A percentile compares a stretch with the other conserved stretches of the same genome.
Conservation (phyloP, 768 basidiomycete species). For the Termitomyces sp. region DNA sequence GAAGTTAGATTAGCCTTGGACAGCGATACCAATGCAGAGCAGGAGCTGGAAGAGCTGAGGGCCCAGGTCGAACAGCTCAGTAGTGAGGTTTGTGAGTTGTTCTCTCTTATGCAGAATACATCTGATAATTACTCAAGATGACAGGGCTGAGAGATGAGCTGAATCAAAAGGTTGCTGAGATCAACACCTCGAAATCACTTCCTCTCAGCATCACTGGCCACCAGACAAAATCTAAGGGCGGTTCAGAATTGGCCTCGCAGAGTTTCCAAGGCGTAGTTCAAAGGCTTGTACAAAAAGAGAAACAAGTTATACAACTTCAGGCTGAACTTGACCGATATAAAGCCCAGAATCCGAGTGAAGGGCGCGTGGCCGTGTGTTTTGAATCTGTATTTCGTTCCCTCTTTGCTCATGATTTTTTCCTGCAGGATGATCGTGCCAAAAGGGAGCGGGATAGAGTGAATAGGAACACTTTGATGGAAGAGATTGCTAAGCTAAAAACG, state of each 20-base stretch:
- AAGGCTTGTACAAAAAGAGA: conserved; percentile 81
- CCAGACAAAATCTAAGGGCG: conserved; percentile 38
- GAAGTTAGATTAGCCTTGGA: conserved; percentile 45
- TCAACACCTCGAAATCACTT: conserved; percentile 60
- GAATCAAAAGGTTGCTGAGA: conserved; percentile 61
- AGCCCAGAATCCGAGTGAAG: conserved; percentile 52
- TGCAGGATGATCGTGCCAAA: conserved; percentile 68
- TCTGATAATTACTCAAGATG: conserved; percentile 33
- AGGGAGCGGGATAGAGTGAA: conserved; percentile 74
- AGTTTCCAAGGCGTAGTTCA: conserved; percentile 74
- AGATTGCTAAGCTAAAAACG: conserved; percentile 66
- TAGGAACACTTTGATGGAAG: conserved; percentile 69
- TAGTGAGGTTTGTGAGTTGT: conserved; percentile 50
- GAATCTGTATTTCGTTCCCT: background rate
- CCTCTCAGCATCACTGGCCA: conserved; percentile 32
- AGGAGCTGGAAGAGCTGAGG: conserved; percentile 60
- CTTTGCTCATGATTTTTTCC: background rate
- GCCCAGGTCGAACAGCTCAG: conserved; percentile 58
- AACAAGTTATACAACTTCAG: conserved; percentile 72
- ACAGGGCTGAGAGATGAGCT: conserved; percentile 50
- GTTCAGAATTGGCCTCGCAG: conserved; percentile 43
- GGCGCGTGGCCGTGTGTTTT: conserved; percentile 55
- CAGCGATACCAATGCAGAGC: conserved; percentile 40
- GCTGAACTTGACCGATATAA: conserved; percentile 65
- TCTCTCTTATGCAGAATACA: background rate